Percentiles rank a stretch among this genome's conserved stretches.
Evolutionary conservation across 768 basidiomycete genomes (phyloP).

Genomic region (Agrocybe chaxingu): DNA sequence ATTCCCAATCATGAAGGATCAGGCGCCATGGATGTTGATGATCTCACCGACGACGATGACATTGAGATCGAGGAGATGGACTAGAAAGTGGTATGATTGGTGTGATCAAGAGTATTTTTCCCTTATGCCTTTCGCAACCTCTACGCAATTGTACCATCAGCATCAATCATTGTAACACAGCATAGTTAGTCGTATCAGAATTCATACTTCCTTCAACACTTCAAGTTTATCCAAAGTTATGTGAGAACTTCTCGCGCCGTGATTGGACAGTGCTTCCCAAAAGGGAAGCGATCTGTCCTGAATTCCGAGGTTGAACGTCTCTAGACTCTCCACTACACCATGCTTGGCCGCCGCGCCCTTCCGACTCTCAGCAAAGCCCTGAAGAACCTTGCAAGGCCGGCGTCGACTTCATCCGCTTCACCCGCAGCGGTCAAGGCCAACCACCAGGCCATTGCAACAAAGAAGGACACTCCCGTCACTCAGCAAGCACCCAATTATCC

Average conservation of each 20-base stretch:
- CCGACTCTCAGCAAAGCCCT: conserved; percentile 27
- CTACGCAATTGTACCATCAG: neutral
- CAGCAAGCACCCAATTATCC: conserved; percentile 84
- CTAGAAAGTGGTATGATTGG: conserved; percentile 12
- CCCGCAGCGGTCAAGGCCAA: conserved; percentile 23
- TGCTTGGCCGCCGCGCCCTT: conserved; percentile 39
- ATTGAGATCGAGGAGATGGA: conserved; percentile 74
- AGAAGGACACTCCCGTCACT: conserved; percentile 22
- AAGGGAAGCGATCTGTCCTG: conserved; percentile 12
- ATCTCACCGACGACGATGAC: conserved; percentile 46
- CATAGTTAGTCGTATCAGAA: neutral
- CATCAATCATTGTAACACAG: neutral
- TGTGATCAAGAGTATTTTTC: no score
- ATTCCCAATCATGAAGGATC: conserved; percentile 78
- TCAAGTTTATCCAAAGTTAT: neutral
- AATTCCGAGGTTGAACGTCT: conserved; percentile 3
- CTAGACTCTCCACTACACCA: conserved; percentile 19
- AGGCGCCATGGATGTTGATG: conserved; percentile 59
- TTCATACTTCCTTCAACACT: neutral
- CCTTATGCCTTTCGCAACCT: no score
- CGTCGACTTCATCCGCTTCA: conserved; percentile 22
- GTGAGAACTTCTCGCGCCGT: neutral
- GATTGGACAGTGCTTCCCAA: conserved; percentile 9
- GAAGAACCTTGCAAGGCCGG: conserved; percentile 24
- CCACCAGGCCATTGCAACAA: conserved; percentile 12